Evolutionary conservation across 768 basidiomycete genomes (phyloP).

Genomic region (Calocybe indica): DNA sequence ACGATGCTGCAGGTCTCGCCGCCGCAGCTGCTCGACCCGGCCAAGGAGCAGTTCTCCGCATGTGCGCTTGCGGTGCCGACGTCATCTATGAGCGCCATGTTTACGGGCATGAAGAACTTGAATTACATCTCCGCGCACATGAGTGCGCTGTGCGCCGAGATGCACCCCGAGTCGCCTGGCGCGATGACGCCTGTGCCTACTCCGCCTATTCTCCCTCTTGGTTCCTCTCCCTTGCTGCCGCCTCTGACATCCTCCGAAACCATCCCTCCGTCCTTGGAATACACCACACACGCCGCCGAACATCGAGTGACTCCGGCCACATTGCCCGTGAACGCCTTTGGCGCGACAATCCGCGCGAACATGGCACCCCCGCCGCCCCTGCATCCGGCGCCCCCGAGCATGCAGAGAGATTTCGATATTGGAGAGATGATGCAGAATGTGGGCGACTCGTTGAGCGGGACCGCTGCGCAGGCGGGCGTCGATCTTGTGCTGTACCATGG

Average conservation of each 20-base stretch:
- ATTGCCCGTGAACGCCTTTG: no score
- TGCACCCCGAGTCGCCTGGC: neutral
- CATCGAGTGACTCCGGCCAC: no score
- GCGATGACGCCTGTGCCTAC: neutral
- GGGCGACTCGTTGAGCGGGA: constrained; percentile 82
- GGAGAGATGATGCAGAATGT: constrained; percentile 87
- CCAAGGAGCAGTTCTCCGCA: constrained; percentile 89
- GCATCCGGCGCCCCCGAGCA: constrained; percentile 4
- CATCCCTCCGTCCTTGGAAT: no score
- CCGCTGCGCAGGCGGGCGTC: constrained; percentile 77
- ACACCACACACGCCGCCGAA: no score
- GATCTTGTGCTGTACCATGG: constrained; percentile 90
- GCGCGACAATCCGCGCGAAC: no score
- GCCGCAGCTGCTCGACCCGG: constrained; percentile 84
- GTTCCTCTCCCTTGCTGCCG: neutral
- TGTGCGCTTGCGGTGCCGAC: constrained; percentile 86
- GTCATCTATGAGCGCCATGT: constrained; percentile 80
- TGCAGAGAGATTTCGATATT: constrained; percentile 77
- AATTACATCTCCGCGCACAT: constrained; percentile 92
- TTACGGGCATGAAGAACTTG: constrained; percentile 89
- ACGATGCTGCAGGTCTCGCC: constrained; percentile 89
- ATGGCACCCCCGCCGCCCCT: neutral
- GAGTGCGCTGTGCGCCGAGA: constrained; percentile 39
- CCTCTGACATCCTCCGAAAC: no score
- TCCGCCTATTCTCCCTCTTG: neutral